Evolutionary conservation across 2,329 filamentous ascomycete genomes (phyloP), one percentile per base, ranked within the genome.

Genomic region (Colletotrichum sp.): DNA sequence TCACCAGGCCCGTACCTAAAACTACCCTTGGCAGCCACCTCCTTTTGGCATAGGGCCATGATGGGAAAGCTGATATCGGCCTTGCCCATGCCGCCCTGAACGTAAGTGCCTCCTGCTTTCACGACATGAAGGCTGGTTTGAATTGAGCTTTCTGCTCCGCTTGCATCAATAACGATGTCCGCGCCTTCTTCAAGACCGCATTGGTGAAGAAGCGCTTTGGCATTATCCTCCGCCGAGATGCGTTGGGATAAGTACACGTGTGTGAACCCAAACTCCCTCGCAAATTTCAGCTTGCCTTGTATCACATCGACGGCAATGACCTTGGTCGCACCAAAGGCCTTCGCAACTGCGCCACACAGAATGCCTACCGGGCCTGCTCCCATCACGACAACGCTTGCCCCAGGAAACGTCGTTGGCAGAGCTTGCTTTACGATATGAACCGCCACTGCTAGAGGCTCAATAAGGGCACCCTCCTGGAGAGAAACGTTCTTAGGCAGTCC

Each of bases 1-100:
- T 98, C 96, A 30, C 96, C 96, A 70, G 92, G 91, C 5, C 93
- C 93, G 85, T 98, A 98, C 48, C 96, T 92, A 89, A 98, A 98
- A 77, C 93, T 96, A 27, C 96, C 96, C 82, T 94, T 94, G 61
- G 94, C 90, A 13, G 93, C 97, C 67, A 98, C 89, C 88, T 98
- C 96, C 87, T 98, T 98, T 66, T 93, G 90, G 84, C 96, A 97
- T 82, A 97, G 89, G 6, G 94, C 93, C 91, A 96, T 94, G 83
- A 98, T 98, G 68, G 96, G 96, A 88, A 98, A 98, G 10, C 86
- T 94, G 84, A 98, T 96, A 81, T 98, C 95, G 48, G 92, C 85
- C 83, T 94, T 94, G 82, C 96, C 96, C 95, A 98, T 98, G 71
- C 96, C 96, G 75, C 93, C 95, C 86, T 97, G 95, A 8, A 97